Conservation (phyloP, 1,284 basidiomycete species). For the Wolfiporia cocos region DNA sequence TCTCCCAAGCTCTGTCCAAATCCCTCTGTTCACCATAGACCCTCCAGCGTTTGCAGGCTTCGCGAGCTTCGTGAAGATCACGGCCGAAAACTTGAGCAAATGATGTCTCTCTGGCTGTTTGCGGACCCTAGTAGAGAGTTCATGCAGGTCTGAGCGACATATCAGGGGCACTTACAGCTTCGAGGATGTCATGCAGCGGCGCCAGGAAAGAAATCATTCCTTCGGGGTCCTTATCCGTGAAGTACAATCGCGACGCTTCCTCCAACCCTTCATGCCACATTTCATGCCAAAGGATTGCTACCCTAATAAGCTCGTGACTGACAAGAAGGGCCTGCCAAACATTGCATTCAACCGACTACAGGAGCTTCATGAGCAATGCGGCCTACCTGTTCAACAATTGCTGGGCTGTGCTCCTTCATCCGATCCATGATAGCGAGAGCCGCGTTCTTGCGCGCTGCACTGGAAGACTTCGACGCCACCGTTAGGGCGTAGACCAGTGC, state of each 20-base stretch:
- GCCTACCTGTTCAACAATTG: conserved; percentile 82
- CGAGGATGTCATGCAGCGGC: conserved; percentile 91
- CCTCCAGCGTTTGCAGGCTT: conserved; percentile 86
- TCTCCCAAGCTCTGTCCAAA: conserved; percentile 99
- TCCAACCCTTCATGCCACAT: conserved; percentile 99
- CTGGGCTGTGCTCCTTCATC: conserved; percentile 89
- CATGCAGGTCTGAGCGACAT: neutral
- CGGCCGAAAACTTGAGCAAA: conserved; percentile 95
- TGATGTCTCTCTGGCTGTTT: conserved; percentile 92
- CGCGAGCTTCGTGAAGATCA: conserved; percentile 91
- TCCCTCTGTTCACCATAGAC: conserved; percentile 86
- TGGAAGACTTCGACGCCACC: conserved; percentile 96
- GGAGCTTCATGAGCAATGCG: conserved; percentile 1
- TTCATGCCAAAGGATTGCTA: conserved; percentile 99
- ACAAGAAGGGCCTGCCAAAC: conserved; percentile 83
- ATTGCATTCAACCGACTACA: too few species aligned
- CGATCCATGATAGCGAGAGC: conserved; percentile 89
- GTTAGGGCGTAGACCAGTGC: conserved; percentile 98
- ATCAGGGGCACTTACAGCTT: conserved; percentile 52
- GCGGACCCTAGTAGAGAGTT: conserved; percentile 62
- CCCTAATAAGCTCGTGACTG: conserved; percentile 92
- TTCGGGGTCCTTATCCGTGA: conserved; percentile 98
- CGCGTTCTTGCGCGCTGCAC: conserved; percentile 75
- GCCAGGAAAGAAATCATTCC: conserved; percentile 96
- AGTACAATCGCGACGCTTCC: conserved; percentile 96